Conservation (phyloP, 768 basidiomycete genomes). For the Cystobasidium ongulense region DNA sequence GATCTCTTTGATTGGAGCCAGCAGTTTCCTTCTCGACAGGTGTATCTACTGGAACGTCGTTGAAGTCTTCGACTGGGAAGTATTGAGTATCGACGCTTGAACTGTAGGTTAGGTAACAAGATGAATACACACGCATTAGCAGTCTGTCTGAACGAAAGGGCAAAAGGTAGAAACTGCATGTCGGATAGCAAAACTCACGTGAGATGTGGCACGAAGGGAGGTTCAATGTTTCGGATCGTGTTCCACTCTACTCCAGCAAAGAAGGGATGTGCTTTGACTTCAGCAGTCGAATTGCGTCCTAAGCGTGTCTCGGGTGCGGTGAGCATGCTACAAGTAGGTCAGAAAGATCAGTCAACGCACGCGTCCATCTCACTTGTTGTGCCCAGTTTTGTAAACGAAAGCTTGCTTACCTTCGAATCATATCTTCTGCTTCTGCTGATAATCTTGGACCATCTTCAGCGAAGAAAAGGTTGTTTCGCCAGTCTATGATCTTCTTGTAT, state of each 20-base stretch:
- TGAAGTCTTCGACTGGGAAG: slow-evolving; percentile 46
- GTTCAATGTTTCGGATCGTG: slow-evolving; percentile 74
- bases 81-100: slow-evolving; percentile 29
- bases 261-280: slow-evolving; percentile 85
- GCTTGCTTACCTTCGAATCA: slow-evolving; percentile 64
- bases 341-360: slow-evolving; percentile 6
- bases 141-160: background rate
- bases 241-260: slow-evolving; percentile 93
- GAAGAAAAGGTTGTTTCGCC: slow-evolving; percentile 74
- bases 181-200: slow-evolving; percentile 30
- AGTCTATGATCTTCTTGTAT: slow-evolving; percentile 95
- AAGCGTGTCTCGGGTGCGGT: slow-evolving; percentile 72
- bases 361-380: background rate
- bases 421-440: slow-evolving; percentile 79
- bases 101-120: background rate
- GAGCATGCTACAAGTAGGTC: slow-evolving; percentile 55
- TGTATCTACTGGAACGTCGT: slow-evolving; percentile 47
- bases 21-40: slow-evolving; percentile 39
- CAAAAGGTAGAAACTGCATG: background rate
- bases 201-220: slow-evolving; percentile 92
- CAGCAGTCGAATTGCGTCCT: slow-evolving; percentile 54
- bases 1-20: slow-evolving; percentile 14
- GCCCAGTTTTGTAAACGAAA: background rate
- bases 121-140: background rate
- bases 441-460: slow-evolving; percentile 84